Evolutionary conservation across 2,329 filamentous ascomycete genomes (phyloP).

Genomic region (Alternaria triticimaculans): DNA sequence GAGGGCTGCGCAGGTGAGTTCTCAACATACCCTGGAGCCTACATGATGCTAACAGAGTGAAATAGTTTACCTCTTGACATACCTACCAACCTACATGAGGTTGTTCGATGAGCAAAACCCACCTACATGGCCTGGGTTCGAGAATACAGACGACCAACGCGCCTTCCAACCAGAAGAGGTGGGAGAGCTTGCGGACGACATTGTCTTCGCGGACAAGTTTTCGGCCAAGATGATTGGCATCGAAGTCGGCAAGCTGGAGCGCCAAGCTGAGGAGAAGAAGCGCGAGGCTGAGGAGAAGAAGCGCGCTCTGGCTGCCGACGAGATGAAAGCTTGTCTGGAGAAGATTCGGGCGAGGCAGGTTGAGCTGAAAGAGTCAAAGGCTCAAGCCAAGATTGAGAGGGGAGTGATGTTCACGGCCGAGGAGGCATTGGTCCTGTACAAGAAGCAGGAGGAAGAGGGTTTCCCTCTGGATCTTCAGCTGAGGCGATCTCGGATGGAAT

Average conservation of each 20-base stretch:
- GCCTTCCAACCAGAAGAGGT: neutral
- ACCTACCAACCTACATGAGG: neutral
- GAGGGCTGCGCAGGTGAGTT: neutral
- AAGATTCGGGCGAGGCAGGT: neutral
- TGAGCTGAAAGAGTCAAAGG: neutral
- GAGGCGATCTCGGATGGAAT: neutral
- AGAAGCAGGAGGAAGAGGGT: neutral
- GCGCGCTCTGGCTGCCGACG: neutral
- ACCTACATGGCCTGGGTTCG: neutral
- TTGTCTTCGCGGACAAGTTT: neutral
- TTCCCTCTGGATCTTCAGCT: neutral
- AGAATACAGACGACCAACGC: neutral
- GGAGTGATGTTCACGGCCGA: neutral
- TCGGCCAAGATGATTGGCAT: neutral
- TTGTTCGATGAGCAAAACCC: neutral
- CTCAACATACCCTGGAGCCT: neutral
- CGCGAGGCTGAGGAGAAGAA: neutral
- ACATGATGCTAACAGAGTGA: neutral
- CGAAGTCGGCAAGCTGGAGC: neutral
- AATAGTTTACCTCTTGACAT: neutral
- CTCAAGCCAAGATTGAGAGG: neutral
- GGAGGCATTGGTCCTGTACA: neutral
- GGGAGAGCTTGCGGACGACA: neutral
- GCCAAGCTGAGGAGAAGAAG: neutral
- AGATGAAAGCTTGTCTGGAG: neutral